These are phyloP conservation scores for Panus rudis DNA, from an alignment of 768 basidiomycete genomes.

Conservation along the genomic window DNA sequence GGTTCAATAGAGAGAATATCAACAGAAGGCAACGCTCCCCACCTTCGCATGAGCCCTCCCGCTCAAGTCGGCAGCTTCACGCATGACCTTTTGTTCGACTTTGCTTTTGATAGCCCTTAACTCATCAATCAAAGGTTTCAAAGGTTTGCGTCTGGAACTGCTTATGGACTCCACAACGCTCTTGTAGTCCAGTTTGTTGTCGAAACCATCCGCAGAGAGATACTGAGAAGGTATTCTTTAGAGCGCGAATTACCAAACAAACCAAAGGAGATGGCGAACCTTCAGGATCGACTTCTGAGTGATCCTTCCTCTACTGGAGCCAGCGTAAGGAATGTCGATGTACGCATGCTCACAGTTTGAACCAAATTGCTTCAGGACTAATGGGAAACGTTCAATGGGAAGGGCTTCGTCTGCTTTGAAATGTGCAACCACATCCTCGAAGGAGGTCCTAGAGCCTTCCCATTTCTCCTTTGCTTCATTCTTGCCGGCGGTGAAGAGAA, in stretches of 20 bases:
- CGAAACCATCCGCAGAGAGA: slow-evolving; percentile 13
- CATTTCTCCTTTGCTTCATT: slow-evolving; percentile 78
- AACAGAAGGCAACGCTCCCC: slow-evolving; percentile 6
- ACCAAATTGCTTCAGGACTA: slow-evolving; percentile 51
- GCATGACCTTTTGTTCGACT: slow-evolving; percentile 75
- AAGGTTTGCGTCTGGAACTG: slow-evolving; percentile 36
- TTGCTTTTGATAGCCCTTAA: slow-evolving; percentile 75
- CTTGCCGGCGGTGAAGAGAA: slow-evolving; percentile 72
- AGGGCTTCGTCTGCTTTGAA: slow-evolving; percentile 77
- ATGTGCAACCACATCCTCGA: slow-evolving; percentile 52
- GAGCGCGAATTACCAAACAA: no score
- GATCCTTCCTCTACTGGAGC: slow-evolving; percentile 30
- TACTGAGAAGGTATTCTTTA: no score
- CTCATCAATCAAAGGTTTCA: slow-evolving; percentile 64
- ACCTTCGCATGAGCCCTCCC: slow-evolving; percentile 81
- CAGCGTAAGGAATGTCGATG: slow-evolving; percentile 28
- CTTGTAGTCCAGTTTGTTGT: slow-evolving; percentile 43
- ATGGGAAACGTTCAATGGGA: slow-evolving; percentile 47
- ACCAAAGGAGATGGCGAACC: slow-evolving; percentile 19
- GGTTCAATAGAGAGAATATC: not conserved
- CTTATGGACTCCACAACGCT: slow-evolving; percentile 48
- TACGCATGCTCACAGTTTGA: slow-evolving; percentile 39
- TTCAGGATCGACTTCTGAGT: slow-evolving; percentile 52
- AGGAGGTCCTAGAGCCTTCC: slow-evolving; percentile 82
- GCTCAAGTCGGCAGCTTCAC: slow-evolving; percentile 81